Evolutionary conservation across 352 stramenopile species (phyloP).

Genomic region (Pythium apleroticum): DNA sequence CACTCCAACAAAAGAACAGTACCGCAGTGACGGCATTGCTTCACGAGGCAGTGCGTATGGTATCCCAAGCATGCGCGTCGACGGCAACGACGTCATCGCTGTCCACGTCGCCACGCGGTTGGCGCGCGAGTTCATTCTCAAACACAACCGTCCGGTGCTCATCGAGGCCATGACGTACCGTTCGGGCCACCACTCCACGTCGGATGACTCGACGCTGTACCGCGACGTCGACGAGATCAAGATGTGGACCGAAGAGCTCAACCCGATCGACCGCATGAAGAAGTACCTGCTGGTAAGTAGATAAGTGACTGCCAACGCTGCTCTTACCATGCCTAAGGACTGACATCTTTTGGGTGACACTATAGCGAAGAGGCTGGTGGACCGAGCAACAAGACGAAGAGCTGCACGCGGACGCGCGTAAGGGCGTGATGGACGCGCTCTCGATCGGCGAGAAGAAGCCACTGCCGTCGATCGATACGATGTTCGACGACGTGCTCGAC

Average conservation of each 20-base stretch:
- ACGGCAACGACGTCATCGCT: constrained; percentile 98
- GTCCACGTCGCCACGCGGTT: constrained; percentile 91
- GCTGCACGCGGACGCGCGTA: constrained; percentile 88
- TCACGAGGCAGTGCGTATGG: constrained; percentile 94
- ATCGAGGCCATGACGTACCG: constrained; percentile 99
- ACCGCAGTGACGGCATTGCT: constrained; percentile 96
- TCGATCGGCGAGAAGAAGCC: constrained; percentile 90
- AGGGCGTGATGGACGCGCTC: constrained; percentile 80
- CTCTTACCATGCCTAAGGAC: too few relatives aligned
- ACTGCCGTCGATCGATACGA: constrained; percentile 79
- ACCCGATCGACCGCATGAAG: constrained; percentile 91
- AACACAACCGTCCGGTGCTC: constrained; percentile 91
- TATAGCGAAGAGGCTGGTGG: constrained; percentile 85
- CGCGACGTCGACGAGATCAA: constrained; percentile 92
- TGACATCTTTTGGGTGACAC: not conserved
- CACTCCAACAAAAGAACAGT: constrained; percentile 96
- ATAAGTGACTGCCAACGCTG: too few relatives aligned
- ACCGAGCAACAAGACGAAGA: constrained; percentile 80
- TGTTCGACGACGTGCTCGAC: constrained; percentile 98
- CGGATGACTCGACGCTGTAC: constrained; percentile 97
- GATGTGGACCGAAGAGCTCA: constrained; percentile 85
- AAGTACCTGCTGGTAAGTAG: constrained; percentile 84
- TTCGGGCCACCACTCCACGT: constrained; percentile 97
- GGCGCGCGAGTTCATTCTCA: constrained; percentile 90
- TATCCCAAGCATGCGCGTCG: constrained; percentile 96